phyloP scores from a whole-genome alignment of 495 filamentous ascomycete species.

The Lophium mytilinum region DNA sequence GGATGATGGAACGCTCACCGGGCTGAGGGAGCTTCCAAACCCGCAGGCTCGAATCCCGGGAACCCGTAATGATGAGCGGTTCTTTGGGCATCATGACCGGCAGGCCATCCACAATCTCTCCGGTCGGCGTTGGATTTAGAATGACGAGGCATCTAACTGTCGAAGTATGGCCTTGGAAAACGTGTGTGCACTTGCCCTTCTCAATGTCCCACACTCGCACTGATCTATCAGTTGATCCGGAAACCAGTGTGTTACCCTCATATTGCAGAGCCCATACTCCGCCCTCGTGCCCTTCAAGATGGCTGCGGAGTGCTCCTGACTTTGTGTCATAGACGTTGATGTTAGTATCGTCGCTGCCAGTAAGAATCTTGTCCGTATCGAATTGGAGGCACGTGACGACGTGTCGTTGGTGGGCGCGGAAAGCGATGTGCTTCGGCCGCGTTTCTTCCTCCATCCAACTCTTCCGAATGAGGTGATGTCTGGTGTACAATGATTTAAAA shows the following conservation, averaged over 20 bases:
- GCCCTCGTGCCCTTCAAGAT: slow-evolving; percentile 87
- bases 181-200: slow-evolving; percentile 78
- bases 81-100: slow-evolving; percentile 82
- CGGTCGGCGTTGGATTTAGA: slow-evolving; percentile 74
- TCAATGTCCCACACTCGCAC: slow-evolving; percentile 98
- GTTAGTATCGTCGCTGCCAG: slow-evolving; percentile 93
- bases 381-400: slow-evolving; percentile 98
- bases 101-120: slow-evolving; percentile 61
- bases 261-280: slow-evolving; percentile 98
- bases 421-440: slow-evolving; percentile 89
- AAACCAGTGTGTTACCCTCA: slow-evolving; percentile 87
- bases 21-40: slow-evolving; percentile 94
- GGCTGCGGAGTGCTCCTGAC: slow-evolving; percentile 75
- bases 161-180: slow-evolving; percentile 95
- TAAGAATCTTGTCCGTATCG: slow-evolving; percentile 94
- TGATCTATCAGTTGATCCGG: slow-evolving; percentile 90
- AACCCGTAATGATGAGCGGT: slow-evolving; percentile 94
- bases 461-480: slow-evolving; percentile 79
- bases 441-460: slow-evolving; percentile 83
- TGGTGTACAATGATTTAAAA: slow-evolving; percentile 91
- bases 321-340: slow-evolving; percentile 99
- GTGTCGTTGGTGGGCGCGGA: slow-evolving; percentile 88
- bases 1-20: slow-evolving; percentile 63
- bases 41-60: slow-evolving; percentile 85
- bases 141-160: slow-evolving; percentile 96